Base-by-base conservation (phyloP, 768 basidiomycete species). In the Psilocybe sp. region DNA sequence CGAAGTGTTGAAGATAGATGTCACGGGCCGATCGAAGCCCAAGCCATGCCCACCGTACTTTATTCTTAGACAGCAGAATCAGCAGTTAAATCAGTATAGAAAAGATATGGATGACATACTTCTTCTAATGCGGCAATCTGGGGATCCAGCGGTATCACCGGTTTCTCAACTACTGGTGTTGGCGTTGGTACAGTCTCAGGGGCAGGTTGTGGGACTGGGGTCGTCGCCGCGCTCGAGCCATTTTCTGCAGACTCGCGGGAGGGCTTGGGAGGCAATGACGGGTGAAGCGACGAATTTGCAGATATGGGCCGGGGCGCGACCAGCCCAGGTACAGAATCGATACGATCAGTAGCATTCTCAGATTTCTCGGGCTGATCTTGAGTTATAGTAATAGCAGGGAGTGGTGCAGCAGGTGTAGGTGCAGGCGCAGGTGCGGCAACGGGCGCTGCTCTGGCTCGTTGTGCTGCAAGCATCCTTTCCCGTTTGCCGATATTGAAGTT, bases 31-130 rank as follows among this genome's bases (percentile, higher is more conserved):
- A 78, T 15, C 91, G 86, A 51, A 93, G 76, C 7, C 85, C 87
- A 14, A 92, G 76, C 91, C 92, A 94, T 5, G 88, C 72, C 76
- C 83, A 81, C 3, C 87, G 80, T 53, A 84, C 79, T 58, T 90
- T 89, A 66, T 82, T 84, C 91, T 92, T 60, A 15, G 51, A 40
- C 15, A 42, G 54, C 46, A 28, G 40, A 20, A 50, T 44, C 23
- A 47, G 40, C 18, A 48, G 45, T 12, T 13, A 34, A 39, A 40
- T 40, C 16, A 31, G 13, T 12, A n/a, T n/a, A 28, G 3, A 20
- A 4, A n/a, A 37, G 19, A 34, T 42, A 45, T 37, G 49, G 44
- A n/a, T 49, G 38, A 52, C 58, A 55, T 61, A 87, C 89, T 64
- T 87, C 84, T 69, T 89, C 85, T 43, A 77, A 73, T 63, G 77